Percentiles rank a stretch among this genome's conserved stretches.
These are phyloP conservation scores for Sisymbrium altissimum DNA, from an alignment of 345 rosid species.

Conservation along the genomic window DNA sequence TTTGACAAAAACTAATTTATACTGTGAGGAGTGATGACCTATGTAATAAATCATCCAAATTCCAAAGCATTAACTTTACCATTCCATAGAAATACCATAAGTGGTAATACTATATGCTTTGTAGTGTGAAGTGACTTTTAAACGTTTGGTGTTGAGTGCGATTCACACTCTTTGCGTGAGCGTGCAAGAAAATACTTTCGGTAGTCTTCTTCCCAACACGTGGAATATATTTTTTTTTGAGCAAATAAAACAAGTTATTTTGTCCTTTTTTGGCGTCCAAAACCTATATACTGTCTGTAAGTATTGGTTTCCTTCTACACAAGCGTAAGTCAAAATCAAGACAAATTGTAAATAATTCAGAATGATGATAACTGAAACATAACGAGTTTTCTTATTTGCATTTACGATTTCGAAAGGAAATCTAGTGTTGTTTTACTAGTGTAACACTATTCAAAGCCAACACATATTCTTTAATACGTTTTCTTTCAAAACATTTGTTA, in stretches of 20 bases:
- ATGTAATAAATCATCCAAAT: not conserved
- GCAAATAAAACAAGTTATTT: not conserved
- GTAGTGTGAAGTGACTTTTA: constrained; percentile 25
- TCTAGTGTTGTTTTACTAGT: too few species aligned
- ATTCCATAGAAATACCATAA: not conserved
- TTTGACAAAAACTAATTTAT: too few species aligned
- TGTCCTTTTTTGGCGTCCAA: not conserved
- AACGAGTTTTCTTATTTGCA: not conserved
- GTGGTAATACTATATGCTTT: constrained; percentile 6
- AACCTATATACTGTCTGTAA: not conserved
- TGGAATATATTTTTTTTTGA: not conserved
- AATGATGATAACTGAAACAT: not conserved
- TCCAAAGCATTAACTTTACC: not conserved
- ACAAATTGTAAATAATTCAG: not conserved
- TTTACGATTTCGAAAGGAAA: not conserved
- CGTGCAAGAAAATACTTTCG: constrained; percentile 25
- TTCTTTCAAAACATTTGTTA: too few species aligned
- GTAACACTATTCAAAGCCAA: too few species aligned
- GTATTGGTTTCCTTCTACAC: not conserved
- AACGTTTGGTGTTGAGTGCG: constrained; percentile 31
- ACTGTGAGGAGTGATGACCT: too few species aligned
- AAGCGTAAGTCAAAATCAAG: not conserved
- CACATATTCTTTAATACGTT: too few species aligned
- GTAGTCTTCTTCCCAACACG: constrained; percentile 6
- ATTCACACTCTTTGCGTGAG: constrained; percentile 33